Base-by-base conservation (phyloP, 345 rosid genomes). In the Syzygium aromaticum region DNA sequence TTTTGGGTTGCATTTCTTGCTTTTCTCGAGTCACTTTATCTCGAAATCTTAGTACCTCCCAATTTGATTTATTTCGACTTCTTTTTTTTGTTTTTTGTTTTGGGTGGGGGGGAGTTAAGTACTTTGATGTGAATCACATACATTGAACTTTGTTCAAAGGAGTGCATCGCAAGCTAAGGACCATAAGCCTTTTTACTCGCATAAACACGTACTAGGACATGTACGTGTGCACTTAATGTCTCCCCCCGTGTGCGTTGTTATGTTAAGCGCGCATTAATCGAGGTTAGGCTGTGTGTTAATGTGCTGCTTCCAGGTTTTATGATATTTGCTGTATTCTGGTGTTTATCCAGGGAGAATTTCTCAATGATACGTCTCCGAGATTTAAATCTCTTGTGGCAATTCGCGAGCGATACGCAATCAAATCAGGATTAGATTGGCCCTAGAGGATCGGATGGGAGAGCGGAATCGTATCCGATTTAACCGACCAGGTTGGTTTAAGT, bases 81-180 rank as follows among this genome's bases (percentile, higher is more conserved):
- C 0, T 0, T 1, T 7, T 30, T 63, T 30, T 59, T 9, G 0
- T 33, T 33, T 33, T 33, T 33, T 33, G 2, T 33, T 33, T 33
- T 33, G 38, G 38, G 38, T 43, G 46, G 7, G 8, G 78, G 78
- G 11, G 46, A 33, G 46, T 17, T 67, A 19, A 73, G 23, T 33
- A 5, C 49, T 73, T 10, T 38, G 14, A 11, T 10, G 82, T 10
- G 82, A 73, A 73, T 5, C 9, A 22, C 27, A 40, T 38, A 19
- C 49, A 19, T 19, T 73, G 82, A 73, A 73, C 40, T 40, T 38
- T 38, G 49, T 38, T 73, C 82, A 5, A 73, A 33, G 49, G 27
- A 38, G 49, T 73, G 82, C 49, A 40, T 40, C 80, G 80, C 80
- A 73, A 73, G 80, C 80, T 21, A 73, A 46, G 80, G 49, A 38